Conservation (phyloP, 2,329 filamentous ascomycete genomes). For the Colletotrichum caudatum region DNA sequence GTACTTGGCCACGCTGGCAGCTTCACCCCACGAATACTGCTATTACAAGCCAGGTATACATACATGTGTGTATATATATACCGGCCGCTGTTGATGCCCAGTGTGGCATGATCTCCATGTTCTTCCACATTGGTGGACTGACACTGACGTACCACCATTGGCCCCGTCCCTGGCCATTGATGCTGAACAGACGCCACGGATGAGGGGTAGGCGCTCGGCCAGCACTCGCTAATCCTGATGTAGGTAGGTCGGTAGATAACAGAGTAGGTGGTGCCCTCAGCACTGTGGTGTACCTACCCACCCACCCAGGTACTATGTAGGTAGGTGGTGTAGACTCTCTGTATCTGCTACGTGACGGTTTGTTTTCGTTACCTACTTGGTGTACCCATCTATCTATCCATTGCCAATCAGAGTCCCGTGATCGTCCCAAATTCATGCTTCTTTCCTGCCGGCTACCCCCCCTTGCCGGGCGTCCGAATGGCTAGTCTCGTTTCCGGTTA, state of each 20-base stretch:
- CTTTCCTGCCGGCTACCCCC: conserved; percentile 18
- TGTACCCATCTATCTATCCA: background rate
- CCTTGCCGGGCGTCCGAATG: conserved; percentile 8
- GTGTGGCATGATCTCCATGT: background rate
- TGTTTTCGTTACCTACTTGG: background rate
- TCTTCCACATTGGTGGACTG: background rate
- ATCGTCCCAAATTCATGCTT: conserved; percentile 18
- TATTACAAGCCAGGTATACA: background rate
- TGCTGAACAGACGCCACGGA: conserved; percentile 13
- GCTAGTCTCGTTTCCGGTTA: conserved; percentile 28
- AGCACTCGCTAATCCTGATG: background rate
- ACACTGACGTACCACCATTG: conserved; percentile 1
- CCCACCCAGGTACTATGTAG: too few relatives aligned
- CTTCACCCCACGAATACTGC: background rate
- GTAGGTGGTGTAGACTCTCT: too few relatives aligned
- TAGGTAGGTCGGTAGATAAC: too few relatives aligned
- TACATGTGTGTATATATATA: background rate
- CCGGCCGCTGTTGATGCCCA: background rate
- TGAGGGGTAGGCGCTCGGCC: conserved; percentile 20
- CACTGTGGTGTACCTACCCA: too few relatives aligned
- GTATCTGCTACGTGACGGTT: background rate
- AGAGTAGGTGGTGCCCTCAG: too few relatives aligned
- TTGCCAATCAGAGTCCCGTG: background rate
- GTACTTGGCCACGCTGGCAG: background rate
- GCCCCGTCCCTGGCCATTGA: conserved; percentile 1